These are phyloP conservation scores for Fusarium acutatum DNA, from an alignment of 2,329 filamentous ascomycete species.

Conservation along the genomic window DNA sequence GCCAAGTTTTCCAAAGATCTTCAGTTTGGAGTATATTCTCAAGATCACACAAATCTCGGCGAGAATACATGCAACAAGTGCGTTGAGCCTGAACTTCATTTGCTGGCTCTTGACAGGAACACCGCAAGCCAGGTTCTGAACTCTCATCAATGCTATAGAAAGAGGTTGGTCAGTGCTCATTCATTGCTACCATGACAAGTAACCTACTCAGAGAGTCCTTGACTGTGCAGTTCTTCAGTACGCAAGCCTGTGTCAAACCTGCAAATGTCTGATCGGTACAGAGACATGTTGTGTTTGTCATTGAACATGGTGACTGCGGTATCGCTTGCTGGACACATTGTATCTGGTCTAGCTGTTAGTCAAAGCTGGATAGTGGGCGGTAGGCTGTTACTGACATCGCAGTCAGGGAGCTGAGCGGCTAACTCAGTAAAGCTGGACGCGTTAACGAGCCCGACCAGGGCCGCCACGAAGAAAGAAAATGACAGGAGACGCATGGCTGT, in stretches of 20 bases:
- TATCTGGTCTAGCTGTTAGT: constrained; percentile 9
- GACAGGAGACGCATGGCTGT: constrained; percentile 22
- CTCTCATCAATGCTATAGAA: constrained; percentile 3
- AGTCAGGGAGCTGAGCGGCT: constrained; percentile 15
- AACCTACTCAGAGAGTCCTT: constrained; percentile 29
- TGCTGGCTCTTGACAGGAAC: constrained; percentile 25
- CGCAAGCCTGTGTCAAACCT: constrained; percentile 18
- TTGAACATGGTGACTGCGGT: constrained; percentile 15
- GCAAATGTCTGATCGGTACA: constrained; percentile 29
- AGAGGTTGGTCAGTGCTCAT: background rate
- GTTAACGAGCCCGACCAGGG: constrained; percentile 3
- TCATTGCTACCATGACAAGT: background rate
- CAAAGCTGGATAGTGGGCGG: background rate
- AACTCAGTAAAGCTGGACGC: constrained; percentile 25
- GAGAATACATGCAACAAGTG: constrained; percentile 18
- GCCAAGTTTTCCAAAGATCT: constrained; percentile 16
- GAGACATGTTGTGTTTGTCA: constrained; percentile 27
- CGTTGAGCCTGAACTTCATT: constrained; percentile 21
- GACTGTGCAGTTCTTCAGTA: constrained; percentile 14
- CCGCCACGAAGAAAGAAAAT: background rate
- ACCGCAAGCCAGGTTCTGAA: constrained; percentile 22
- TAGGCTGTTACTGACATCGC: constrained; percentile 4
- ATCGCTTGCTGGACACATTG: constrained; percentile 19
- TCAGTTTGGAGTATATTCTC: constrained; percentile 22
- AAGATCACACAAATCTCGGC: constrained; percentile 20